Evolutionary conservation across 73 alveolate genomes (phyloP).

Genomic region (Chromera velia): DNA sequence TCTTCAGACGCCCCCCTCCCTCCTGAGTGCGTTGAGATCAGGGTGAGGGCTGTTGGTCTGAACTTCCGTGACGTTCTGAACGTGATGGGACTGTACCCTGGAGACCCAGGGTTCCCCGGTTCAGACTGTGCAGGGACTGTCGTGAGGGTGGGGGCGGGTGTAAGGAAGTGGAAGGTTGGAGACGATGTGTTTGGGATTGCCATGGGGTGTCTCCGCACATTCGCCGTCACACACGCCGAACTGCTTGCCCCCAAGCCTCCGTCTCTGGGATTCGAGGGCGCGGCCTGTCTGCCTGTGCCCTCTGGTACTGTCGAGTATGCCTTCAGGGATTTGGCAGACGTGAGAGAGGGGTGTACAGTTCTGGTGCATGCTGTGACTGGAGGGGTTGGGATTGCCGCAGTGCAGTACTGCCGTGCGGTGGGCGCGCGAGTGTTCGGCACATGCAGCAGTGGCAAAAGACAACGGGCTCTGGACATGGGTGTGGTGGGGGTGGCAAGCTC

Average conservation of each 20-base stretch:
- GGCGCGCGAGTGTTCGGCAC: constrained; percentile 43
- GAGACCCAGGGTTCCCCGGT: no score
- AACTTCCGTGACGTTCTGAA: background rate
- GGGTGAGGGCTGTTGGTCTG: background rate
- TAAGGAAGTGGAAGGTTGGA: background rate
- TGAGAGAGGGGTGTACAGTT: constrained; percentile 16
- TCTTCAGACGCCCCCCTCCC: no score
- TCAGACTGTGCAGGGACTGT: no score
- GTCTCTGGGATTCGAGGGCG: constrained; percentile 3
- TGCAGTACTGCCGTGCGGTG: constrained; percentile 14
- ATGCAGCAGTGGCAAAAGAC: constrained; percentile 15
- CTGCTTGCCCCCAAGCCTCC: background rate
- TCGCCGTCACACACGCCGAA: constrained; percentile 9
- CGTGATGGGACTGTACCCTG: background rate
- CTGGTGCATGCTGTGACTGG: constrained; percentile 41
- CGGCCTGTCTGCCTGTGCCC: constrained; percentile 26
- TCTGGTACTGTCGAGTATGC: constrained; percentile 27
- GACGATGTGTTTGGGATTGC: constrained; percentile 19
- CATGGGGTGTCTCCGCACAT: constrained; percentile 27
- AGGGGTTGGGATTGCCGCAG: constrained; percentile 31
- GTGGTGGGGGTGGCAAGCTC: constrained; percentile 27
- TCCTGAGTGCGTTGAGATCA: background rate
- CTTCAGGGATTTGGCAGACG: background rate
- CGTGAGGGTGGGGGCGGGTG: no score
- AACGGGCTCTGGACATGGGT: no score